Evolutionary conservation across 2,329 filamentous ascomycete genomes (phyloP), one percentile per base, ranked within the genome.

Genomic region (Acrocalymma vagum): DNA sequence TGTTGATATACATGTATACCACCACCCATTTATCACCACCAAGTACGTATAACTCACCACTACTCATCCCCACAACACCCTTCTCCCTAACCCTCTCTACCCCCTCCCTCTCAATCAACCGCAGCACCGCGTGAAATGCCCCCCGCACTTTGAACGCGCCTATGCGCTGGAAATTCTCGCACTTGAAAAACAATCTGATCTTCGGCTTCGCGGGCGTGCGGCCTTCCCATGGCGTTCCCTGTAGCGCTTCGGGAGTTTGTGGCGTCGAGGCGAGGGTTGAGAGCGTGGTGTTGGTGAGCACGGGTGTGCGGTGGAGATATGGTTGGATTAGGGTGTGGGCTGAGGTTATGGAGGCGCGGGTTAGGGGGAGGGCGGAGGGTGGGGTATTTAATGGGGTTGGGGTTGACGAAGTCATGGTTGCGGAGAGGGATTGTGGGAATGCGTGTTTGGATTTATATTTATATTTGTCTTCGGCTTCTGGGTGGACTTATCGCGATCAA

Each of bases 131-230:
- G 70, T 96, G 90, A 58, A 96, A 96, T 0, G 92, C 93, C 5
- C 93, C 94, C 6, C 93, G 78, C 11, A 85, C 87, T 74, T 97
- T 97, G 77, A 97, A 97, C 1, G 93, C 93, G 35, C 93, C 94
- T 38, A 95, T 84, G 39, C 85, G 84, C 75, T 97, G 94, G 43
- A 90, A 76, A 70, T 96, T 96, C 77, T 97, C 93, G 70, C 90
- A 95, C 75, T 97, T 97, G 81, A 97, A 95, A 76, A 89, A 94
- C 36, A 97, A 78, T 9, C 83, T 78, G 25, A 96, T 74, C 33
- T 73, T 81, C 0, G 90, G 90, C 4, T 67, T 73, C 1, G 87
- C 82, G 0, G 85, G 79, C n/a, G 65, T 62, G 25, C 78, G 72
- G 5, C 78, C 80, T 54, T 80, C 76, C 74, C 79, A 85, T 51